Evolutionary conservation across 805 yeast species (phyloP).

Genomic region (Maudiozyma saulgeensis): DNA sequence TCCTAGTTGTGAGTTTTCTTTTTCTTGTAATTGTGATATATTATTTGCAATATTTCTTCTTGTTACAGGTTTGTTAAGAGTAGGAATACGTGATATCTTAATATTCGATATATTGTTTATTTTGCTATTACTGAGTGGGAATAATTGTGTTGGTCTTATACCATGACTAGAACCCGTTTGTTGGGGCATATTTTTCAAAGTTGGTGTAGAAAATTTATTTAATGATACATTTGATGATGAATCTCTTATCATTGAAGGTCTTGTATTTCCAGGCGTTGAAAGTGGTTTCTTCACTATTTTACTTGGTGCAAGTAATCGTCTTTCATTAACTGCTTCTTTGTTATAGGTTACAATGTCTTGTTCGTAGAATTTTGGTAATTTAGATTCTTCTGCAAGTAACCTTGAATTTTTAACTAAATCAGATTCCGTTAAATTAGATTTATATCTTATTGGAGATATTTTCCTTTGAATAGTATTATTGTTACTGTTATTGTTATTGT

Average conservation of each 20-base stretch:
- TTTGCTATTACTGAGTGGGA: conserved; percentile 16
- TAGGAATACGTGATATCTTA: conserved; percentile 9
- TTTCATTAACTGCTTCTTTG: neutral
- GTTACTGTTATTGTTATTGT: neutral
- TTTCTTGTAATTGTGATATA: neutral
- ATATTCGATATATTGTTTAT: conserved; percentile 12
- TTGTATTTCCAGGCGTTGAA: conserved; percentile 6
- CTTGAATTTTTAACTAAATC: neutral
- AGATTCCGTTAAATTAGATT: neutral
- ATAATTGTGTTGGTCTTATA: conserved; percentile 18
- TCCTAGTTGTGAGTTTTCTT: conserved; percentile 1
- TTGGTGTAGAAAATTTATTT: conserved; percentile 6
- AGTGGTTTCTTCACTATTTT: conserved; percentile 8
- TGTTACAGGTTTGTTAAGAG: conserved; percentile 7
- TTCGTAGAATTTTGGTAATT: neutral
- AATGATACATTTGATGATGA: conserved; percentile 7
- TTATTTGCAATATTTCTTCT: neutral
- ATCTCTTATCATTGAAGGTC: conserved; percentile 8
- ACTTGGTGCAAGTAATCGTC: conserved; percentile 9
- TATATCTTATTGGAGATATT: neutral
- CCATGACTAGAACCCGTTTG: neutral
- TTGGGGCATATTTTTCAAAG: neutral
- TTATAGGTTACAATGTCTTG: neutral
- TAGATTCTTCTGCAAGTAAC: neutral
- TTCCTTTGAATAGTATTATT: neutral